Conservation (phyloP, 495 filamentous ascomycete genomes). For the Trichocladium antarcticum region DNA sequence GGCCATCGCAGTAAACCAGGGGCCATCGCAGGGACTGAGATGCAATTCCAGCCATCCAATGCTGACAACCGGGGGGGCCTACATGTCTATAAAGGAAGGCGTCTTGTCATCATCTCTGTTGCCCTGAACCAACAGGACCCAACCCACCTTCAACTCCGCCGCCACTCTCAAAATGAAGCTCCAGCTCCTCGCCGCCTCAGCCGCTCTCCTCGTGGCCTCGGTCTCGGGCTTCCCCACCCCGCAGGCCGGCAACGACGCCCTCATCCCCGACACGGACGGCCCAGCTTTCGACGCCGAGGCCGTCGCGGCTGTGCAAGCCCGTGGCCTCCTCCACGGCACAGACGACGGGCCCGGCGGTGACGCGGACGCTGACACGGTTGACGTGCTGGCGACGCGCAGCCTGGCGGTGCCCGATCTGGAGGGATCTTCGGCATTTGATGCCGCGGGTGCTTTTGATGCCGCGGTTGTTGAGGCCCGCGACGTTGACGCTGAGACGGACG, state of each 20-base stretch:
- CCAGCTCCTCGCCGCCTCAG: slow-evolving; percentile 12
- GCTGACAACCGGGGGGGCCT: too few species aligned
- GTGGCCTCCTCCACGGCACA: not conserved
- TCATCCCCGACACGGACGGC: slow-evolving; percentile 10
- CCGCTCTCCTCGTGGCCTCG: slow-evolving; percentile 3
- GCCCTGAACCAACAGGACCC: too few species aligned
- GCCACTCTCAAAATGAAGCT: slow-evolving; percentile 15
- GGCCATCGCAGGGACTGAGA: too few species aligned
- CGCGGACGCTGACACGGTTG: not conserved
- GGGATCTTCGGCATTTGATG: not conserved
- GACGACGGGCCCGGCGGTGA: not conserved
- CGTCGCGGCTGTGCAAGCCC: not conserved
- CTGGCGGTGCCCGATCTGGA: not conserved
- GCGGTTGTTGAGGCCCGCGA: not conserved
- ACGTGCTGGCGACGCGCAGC: not conserved
- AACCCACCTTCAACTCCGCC: not conserved
- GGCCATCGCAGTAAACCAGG: too few species aligned
- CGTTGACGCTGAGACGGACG: not conserved
- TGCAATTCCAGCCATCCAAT: too few species aligned
- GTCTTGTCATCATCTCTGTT: too few species aligned
- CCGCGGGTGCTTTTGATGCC: not conserved
- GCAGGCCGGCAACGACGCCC: not conserved
- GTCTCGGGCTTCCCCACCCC: slow-evolving; percentile 8
- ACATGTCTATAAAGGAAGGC: too few species aligned
- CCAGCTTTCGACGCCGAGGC: not conserved